phyloP scores from a whole-genome alignment of 345 rosid species.

The Pistacia vera region DNA sequence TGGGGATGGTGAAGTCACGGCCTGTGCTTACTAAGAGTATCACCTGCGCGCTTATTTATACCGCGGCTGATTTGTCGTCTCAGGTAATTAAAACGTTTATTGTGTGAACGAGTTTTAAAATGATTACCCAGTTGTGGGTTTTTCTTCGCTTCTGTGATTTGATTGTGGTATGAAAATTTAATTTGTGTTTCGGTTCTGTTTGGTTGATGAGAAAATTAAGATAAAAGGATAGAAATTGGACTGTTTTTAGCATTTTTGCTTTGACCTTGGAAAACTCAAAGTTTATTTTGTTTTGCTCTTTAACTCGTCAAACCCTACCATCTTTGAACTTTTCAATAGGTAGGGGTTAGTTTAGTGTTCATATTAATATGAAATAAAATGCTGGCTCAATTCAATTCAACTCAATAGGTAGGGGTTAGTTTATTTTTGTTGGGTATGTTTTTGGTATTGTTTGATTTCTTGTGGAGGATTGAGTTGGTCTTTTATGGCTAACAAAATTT shows the following conservation, averaged over 20 bases:
- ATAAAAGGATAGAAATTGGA: background rate
- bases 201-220: conserved; percentile 13
- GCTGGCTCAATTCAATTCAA: background rate
- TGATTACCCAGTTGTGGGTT: background rate
- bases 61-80: conserved; percentile 88
- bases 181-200: background rate
- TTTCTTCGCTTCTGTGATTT: background rate
- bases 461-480: background rate
- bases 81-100: conserved; percentile 50
- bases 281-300: background rate
- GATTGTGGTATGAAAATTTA: background rate
- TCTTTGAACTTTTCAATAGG: too few relatives aligned
- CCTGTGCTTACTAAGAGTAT: conserved; percentile 81
- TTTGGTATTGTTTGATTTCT: background rate
- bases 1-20: conserved; percentile 78
- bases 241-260: background rate
- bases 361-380: background rate
- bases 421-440: background rate
- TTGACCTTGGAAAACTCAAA: background rate
- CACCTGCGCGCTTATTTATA: conserved; percentile 68
- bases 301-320: too few relatives aligned
- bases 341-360: background rate
- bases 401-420: too few relatives aligned
- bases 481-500: background rate
- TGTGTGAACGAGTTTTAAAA: too few relatives aligned